phyloP scores from a whole-genome alignment of 2,329 filamentous ascomycete species.

The Paraphaeosphaeria minitans region DNA sequence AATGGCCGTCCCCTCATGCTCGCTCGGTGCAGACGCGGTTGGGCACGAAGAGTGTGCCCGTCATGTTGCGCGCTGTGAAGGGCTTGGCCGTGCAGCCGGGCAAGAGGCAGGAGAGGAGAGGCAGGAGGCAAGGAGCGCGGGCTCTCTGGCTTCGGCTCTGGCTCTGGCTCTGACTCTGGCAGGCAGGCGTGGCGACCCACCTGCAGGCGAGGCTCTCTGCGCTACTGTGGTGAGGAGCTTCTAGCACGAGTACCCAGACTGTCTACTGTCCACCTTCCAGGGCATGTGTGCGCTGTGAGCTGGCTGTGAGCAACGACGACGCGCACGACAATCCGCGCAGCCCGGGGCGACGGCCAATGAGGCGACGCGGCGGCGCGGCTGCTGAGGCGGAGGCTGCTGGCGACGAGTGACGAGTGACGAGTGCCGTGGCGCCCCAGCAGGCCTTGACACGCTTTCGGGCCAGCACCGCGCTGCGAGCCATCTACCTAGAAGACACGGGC shows the following conservation, averaged over 20 bases:
- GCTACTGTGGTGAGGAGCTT: not conserved
- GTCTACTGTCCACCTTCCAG: no score
- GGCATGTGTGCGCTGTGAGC: not conserved
- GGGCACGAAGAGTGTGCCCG: constrained; percentile 3
- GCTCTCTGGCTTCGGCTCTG: no score
- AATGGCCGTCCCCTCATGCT: not conserved
- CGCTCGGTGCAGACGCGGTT: not conserved
- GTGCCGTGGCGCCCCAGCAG: constrained; percentile 12
- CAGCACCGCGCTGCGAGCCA: constrained; percentile 6
- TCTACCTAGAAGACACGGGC: constrained; percentile 18
- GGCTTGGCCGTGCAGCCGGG: constrained; percentile 4
- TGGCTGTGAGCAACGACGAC: not conserved
- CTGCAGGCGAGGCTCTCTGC: not conserved
- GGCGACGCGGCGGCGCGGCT: not conserved
- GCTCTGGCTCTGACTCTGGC: no score
- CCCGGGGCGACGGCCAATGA: constrained; percentile 3
- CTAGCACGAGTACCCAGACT: no score
- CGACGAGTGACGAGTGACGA: no score
- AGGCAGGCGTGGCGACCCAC: not conserved
- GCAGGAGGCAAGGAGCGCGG: not conserved
- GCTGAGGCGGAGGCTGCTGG: constrained; percentile 10
- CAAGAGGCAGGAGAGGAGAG: no score
- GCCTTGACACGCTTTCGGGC: constrained; percentile 13
- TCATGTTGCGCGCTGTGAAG: constrained; percentile 1
- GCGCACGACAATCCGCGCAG: constrained; percentile 1